A percentile compares a stretch with the other conserved stretches of the same genome.
Evolutionary conservation across 129 eudicot species (phyloP).

Genomic region (Gnaphalium uliginosum): DNA sequence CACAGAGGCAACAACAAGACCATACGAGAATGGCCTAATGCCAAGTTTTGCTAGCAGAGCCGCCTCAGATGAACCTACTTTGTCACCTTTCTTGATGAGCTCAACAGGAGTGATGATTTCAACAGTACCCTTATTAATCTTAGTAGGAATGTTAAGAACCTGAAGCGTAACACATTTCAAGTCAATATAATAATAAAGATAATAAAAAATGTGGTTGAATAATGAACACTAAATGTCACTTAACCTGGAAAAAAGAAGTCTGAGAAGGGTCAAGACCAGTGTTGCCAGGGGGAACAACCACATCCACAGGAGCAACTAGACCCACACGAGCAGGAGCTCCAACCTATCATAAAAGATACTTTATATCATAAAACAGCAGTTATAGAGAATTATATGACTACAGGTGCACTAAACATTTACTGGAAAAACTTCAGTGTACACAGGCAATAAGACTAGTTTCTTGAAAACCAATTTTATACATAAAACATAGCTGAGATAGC

Average conservation of each 20-base stretch:
- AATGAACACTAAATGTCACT: neutral
- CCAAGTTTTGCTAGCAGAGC: slow-evolving; percentile 76
- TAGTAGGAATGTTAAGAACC: slow-evolving; percentile 87
- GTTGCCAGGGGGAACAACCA: slow-evolving; percentile 87
- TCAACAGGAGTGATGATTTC: slow-evolving; percentile 86
- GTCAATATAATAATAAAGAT: neutral
- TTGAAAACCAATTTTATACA: neutral
- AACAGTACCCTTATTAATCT: slow-evolving; percentile 89
- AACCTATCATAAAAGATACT: slow-evolving; percentile 34
- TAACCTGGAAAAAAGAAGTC: slow-evolving; percentile 90
- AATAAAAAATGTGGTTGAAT: neutral
- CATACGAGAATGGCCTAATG: slow-evolving; percentile 79
- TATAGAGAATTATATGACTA: too few relatives aligned
- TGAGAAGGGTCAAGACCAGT: slow-evolving; percentile 93
- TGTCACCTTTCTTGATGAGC: slow-evolving; percentile 81
- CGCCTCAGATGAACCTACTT: slow-evolving; percentile 87
- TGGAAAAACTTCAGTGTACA: neutral
- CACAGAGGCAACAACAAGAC: slow-evolving; percentile 54
- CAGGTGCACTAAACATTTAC: neutral
- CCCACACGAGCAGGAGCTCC: slow-evolving; percentile 98
- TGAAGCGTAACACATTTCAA: neutral
- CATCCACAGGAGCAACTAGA: slow-evolving; percentile 76
- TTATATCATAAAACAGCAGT: neutral
- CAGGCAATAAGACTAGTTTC: neutral
- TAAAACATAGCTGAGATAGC: neutral